These are phyloP conservation scores for Colletotrichum theobromicola DNA, from an alignment of 2,329 filamentous ascomycete genomes.

Conservation along the genomic window DNA sequence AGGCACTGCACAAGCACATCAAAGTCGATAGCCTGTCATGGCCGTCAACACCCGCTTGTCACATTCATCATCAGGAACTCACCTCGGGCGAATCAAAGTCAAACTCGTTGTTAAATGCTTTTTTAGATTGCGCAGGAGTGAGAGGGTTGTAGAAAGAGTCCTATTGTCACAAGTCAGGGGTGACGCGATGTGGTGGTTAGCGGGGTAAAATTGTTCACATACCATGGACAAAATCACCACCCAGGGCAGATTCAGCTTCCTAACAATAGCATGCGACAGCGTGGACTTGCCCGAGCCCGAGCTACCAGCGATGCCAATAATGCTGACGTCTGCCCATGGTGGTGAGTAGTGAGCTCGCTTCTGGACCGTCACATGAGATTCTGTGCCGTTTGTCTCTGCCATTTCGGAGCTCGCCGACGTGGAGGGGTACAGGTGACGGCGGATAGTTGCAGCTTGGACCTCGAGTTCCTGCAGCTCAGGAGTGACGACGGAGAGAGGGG, in stretches of 20 bases:
- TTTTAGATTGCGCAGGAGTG: constrained; percentile 75
- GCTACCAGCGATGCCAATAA: constrained; percentile 94
- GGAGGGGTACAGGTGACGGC: background rate
- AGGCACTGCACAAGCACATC: constrained; percentile 83
- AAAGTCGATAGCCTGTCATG: constrained; percentile 81
- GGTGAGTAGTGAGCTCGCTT: constrained; percentile 81
- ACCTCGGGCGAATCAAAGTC: constrained; percentile 91
- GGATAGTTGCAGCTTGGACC: constrained; percentile 6
- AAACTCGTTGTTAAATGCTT: constrained; percentile 89
- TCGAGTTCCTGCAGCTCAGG: background rate
- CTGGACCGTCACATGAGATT: constrained; percentile 52
- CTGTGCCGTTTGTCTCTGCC: constrained; percentile 24
- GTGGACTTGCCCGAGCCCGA: constrained; percentile 96
- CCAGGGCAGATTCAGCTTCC: constrained; percentile 90
- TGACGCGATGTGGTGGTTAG: background rate
- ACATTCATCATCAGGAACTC: constrained; percentile 9
- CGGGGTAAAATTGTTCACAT: constrained; percentile 33
- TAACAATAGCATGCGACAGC: constrained; percentile 88
- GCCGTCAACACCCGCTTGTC: background rate
- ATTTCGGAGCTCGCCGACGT: constrained; percentile 15
- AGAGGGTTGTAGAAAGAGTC: constrained; percentile 98
- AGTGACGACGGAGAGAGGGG: background rate
- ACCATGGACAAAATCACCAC: constrained; percentile 98
- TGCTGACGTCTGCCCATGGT: constrained; percentile 94
- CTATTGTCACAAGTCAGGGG: constrained; percentile 46